These are phyloP conservation scores for Chlorella sp. DNA, from an alignment of 139 green algal species.

Conservation along the genomic window DNA sequence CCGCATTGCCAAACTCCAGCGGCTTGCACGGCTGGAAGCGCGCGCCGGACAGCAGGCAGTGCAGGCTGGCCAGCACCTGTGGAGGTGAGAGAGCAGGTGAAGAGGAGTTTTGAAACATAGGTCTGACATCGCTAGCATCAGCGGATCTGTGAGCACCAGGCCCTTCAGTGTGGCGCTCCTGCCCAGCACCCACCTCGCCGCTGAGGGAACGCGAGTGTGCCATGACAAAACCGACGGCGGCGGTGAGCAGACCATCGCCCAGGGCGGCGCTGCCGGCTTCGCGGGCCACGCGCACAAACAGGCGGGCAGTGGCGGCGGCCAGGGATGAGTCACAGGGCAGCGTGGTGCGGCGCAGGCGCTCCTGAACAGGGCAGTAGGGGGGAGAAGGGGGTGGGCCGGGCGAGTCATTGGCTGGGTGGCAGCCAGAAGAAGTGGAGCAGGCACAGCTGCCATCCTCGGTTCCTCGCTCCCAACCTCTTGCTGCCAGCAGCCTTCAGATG, in stretches of 20 bases:
- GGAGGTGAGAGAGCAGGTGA: background rate
- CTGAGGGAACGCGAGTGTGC: background rate
- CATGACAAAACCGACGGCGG: background rate
- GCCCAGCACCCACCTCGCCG: constrained; percentile 1
- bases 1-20: background rate
- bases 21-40: background rate
- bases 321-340: constrained; percentile 2
- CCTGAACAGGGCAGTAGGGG: background rate
- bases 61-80: background rate
- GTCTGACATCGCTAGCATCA: too few relatives aligned
- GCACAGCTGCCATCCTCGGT: too few relatives aligned
- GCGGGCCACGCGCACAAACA: background rate
- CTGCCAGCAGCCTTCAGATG: background rate
- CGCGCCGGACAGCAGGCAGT: background rate
- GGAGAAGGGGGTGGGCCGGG: background rate
- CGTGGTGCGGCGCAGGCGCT: constrained; percentile 10
- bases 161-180: too few relatives aligned
- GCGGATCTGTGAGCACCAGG: too few relatives aligned
- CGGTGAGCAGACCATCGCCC: background rate
- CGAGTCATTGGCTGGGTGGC: too few relatives aligned
- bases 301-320: background rate
- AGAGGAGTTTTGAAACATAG: too few relatives aligned
- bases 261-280: background rate
- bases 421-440: background rate
- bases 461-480: too few relatives aligned